A percentile compares a stretch with the other conserved stretches of the same genome.
Conservation (phyloP, 108 stramenopile genomes). For the Skeletonema marinoi region DNA sequence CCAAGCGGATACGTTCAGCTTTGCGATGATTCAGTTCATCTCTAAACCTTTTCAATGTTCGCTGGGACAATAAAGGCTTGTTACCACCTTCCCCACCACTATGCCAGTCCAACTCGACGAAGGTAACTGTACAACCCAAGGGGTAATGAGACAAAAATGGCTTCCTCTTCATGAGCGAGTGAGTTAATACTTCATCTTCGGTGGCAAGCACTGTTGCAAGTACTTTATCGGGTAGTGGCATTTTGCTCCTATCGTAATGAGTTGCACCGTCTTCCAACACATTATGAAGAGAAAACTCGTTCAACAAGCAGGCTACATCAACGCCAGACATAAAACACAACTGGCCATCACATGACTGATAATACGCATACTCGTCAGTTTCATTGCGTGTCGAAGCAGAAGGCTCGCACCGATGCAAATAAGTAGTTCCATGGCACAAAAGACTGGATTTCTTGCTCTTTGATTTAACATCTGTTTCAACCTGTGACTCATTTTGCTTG, state of each 20-base stretch:
- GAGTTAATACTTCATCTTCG: slow-evolving; percentile 60
- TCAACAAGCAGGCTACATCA: slow-evolving; percentile 68
- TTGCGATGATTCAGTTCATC: slow-evolving; percentile 68
- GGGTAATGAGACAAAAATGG: slow-evolving; percentile 80
- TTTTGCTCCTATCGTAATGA: background rate
- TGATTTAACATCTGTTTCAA: background rate
- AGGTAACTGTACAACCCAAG: slow-evolving; percentile 51
- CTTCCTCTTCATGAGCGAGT: slow-evolving; percentile 64
- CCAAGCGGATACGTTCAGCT: slow-evolving; percentile 50
- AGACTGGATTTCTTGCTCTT: slow-evolving; percentile 1
- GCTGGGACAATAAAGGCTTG: slow-evolving; percentile 52
- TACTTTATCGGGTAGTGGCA: slow-evolving; percentile 72
- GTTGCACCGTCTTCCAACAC: background rate
- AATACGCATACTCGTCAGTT: slow-evolving; percentile 54
- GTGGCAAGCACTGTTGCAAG: slow-evolving; percentile 64
- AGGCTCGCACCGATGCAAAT: background rate
- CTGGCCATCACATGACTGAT: slow-evolving; percentile 82
- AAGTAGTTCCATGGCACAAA: slow-evolving; percentile 25
- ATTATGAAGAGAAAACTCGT: slow-evolving; percentile 59
- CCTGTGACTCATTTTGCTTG: background rate
- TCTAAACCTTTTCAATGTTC: slow-evolving; percentile 60
- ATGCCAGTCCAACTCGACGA: slow-evolving; percentile 73
- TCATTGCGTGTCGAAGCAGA: slow-evolving; percentile 23
- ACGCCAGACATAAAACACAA: slow-evolving; percentile 72
- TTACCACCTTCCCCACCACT: slow-evolving; percentile 33